phyloP scores from a whole-genome alignment of 177 flowering plant species.

The Telopea speciosissima region DNA sequence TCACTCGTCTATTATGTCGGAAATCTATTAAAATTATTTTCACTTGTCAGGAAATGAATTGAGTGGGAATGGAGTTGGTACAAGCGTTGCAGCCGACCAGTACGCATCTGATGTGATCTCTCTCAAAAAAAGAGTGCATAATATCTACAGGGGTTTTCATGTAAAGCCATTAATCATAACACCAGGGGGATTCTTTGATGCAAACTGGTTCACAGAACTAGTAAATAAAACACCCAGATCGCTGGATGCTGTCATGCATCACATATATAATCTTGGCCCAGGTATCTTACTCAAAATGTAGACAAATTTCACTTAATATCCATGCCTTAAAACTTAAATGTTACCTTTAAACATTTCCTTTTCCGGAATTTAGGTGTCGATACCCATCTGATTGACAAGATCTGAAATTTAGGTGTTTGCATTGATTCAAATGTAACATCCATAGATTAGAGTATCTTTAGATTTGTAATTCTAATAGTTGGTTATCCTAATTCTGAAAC shows the following conservation, averaged over 20 bases:
- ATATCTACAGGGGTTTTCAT: conserved; percentile 34
- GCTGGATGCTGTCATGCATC: conserved; percentile 65
- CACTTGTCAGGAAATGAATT: conserved; percentile 68
- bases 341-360: background rate
- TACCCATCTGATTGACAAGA: conserved; percentile 62
- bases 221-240: conserved; percentile 32
- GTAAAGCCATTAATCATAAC: conserved; percentile 52
- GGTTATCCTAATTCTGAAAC: no score
- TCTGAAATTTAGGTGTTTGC: no score
- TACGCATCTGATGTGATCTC: conserved; percentile 54
- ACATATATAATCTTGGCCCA: conserved; percentile 92
- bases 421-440: no score
- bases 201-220: conserved; percentile 56
- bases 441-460: no score
- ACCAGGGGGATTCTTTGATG: conserved; percentile 87
- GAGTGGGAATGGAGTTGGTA: conserved; percentile 73
- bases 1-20: no score
- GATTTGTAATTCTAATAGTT: no score
- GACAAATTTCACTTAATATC: background rate
- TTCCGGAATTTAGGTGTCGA: conserved; percentile 49
- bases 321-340: background rate
- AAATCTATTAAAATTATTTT: no score
- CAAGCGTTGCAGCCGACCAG: conserved; percentile 57
- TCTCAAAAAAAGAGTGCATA: conserved; percentile 46
- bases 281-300: conserved; percentile 36